Conservation (phyloP, 208 protist species). For the Acanthamoeba triangularis region DNA sequence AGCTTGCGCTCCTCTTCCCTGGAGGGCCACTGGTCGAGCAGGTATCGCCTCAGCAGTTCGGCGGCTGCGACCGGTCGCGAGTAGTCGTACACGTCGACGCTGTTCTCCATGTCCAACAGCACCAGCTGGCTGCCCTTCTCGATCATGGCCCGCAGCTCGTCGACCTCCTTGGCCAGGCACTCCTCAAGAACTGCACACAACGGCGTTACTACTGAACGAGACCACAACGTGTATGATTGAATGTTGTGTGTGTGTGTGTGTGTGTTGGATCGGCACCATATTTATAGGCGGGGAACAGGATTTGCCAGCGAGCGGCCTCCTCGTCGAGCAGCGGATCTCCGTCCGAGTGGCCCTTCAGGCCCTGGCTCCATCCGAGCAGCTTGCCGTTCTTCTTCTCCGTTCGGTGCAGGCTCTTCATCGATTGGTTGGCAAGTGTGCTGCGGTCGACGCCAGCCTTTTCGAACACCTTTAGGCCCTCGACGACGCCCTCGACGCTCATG, state of each 20-base stretch:
- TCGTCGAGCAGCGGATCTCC: background rate
- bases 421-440: background rate
- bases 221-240: background rate
- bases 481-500: slow-evolving; percentile 67
- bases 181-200: background rate
- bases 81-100: slow-evolving; percentile 61
- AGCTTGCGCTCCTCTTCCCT: background rate
- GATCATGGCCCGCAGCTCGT: background rate
- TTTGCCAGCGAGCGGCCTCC: slow-evolving; percentile 25
- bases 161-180: background rate
- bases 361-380: slow-evolving; percentile 33
- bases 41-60: slow-evolving; percentile 51
- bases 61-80: background rate
- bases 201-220: background rate
- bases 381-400: slow-evolving; percentile 44
- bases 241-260: background rate
- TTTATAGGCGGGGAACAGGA: slow-evolving; percentile 60
- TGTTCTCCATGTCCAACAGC: slow-evolving; percentile 32
- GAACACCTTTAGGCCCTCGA: slow-evolving; percentile 67
- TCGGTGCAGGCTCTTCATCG: slow-evolving; percentile 40
- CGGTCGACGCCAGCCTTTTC: slow-evolving; percentile 53
- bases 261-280: background rate
- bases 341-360: slow-evolving; percentile 28
- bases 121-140: slow-evolving; percentile 52
- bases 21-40: slow-evolving; percentile 52